Percentiles rank a stretch among this genome's conserved stretches.
phyloP scores from a whole-genome alignment of 2,329 filamentous ascomycete species.

The Pseudopithomyces chartarum region DNA sequence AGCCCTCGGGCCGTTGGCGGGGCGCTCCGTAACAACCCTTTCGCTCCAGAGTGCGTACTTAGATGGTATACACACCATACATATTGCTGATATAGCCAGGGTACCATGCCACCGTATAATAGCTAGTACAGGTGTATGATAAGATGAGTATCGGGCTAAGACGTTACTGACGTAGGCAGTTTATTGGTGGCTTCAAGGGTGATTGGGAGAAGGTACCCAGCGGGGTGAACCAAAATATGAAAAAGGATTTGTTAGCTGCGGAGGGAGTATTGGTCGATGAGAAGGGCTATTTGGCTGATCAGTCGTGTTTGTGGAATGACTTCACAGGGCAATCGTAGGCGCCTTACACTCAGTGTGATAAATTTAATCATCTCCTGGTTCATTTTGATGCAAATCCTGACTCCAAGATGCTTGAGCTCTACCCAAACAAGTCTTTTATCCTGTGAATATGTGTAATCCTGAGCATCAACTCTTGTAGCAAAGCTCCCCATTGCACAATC shows the following conservation, averaged over 20 bases:
- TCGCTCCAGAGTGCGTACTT: constrained; percentile 68
- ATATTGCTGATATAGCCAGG: not conserved
- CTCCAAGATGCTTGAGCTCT: too few species aligned
- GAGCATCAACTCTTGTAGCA: too few species aligned
- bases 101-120: constrained; percentile 84
- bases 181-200: constrained; percentile 72
- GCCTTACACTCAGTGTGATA: too few species aligned
- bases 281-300: constrained; percentile 63
- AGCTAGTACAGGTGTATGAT: constrained; percentile 67
- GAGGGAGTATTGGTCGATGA: constrained; percentile 70
- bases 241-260: constrained; percentile 62
- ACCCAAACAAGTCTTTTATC: too few species aligned
- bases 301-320: constrained; percentile 49
- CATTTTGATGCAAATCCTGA: too few species aligned
- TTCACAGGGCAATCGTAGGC: constrained; percentile 33
- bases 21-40: constrained; percentile 77
- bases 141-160: too few species aligned
- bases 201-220: constrained; percentile 66
- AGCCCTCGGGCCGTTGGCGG: constrained; percentile 79
- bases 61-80: not conserved
- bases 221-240: constrained; percentile 67
- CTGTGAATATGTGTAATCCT: too few species aligned
- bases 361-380: too few species aligned
- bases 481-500: too few species aligned
- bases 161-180: constrained; percentile 20